These are phyloP conservation scores for Biscutella laevigata DNA, from an alignment of 441 rosid species.

Conservation along the genomic window DNA sequence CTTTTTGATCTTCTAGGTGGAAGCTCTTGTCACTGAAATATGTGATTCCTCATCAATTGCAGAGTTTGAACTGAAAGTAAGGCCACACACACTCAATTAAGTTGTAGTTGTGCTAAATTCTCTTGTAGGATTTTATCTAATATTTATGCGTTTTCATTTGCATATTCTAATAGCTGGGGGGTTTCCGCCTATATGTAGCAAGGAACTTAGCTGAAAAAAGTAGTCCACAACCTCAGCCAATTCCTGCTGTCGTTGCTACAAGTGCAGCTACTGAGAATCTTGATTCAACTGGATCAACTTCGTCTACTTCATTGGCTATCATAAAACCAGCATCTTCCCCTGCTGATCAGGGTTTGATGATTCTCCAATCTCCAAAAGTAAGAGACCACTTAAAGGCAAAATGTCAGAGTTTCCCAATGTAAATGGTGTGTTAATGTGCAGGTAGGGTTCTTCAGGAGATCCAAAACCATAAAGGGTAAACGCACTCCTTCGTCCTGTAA, in stretches of 20 bases:
- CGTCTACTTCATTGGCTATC: conserved; percentile 57
- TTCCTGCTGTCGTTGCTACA: conserved; percentile 28
- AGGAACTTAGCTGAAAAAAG: conserved; percentile 39
- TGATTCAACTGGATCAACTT: conserved; percentile 39
- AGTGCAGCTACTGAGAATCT: conserved; percentile 23
- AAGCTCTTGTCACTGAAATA: conserved; percentile 56
- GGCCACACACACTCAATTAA: neutral
- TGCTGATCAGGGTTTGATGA: conserved; percentile 69
- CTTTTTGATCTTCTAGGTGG: conserved; percentile 37
- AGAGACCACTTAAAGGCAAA: conserved; percentile 19
- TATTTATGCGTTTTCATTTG: conserved; percentile 2
- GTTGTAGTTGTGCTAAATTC: neutral
- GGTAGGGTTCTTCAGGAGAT: conserved; percentile 80
- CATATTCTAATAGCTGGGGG: conserved; percentile 49
- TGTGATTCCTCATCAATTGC: conserved; percentile 62
- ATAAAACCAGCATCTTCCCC: conserved; percentile 39
- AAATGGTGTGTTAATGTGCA: conserved; percentile 27
- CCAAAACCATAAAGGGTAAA: conserved; percentile 67
- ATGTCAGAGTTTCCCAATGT: neutral
- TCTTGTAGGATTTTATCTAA: conserved; percentile 16
- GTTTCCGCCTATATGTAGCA: conserved; percentile 56
- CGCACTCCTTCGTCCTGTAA: conserved; percentile 65
- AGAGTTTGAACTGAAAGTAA: conserved; percentile 76
- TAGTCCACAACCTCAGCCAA: conserved; percentile 28
- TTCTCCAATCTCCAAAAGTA: conserved; percentile 75